Evolutionary conservation across 2,329 filamentous ascomycete species (phyloP), one percentile per base, ranked within the genome.

Genomic region (Neurospora crassa): DNA sequence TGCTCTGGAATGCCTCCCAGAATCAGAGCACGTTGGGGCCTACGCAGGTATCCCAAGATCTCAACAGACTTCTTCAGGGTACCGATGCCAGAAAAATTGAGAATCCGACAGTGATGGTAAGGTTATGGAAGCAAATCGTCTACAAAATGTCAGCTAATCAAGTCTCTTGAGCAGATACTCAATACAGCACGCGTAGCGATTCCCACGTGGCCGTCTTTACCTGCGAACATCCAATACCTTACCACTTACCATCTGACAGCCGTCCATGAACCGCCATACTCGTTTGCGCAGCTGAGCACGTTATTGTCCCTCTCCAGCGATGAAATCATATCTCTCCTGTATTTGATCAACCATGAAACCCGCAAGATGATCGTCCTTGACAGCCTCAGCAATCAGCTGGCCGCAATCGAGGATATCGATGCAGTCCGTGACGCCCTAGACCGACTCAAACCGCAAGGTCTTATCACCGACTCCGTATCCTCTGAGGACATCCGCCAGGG

Each of bases 381-480:
- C 29, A 34, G 37, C 53, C 53, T 63, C 24, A 63, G 2, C 53
- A 10, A 11, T 1, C 53, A 63, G 53, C 29, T 63, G 6, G 53
- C 53, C 24, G 29, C 53, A 34, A 37, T 63, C 24, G 29, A 16
- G 24, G 7, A 34, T 10, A 37, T 37, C 5, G 8, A 63, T 18
- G 14, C 24, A 63, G 5, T 37, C 29, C 24, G 29, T 29, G 16
- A 11, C 14, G 53, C 24, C 34, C 53, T 63, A n/a, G 29, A 37
- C 24, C 53, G 53, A 29, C 24, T 63, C 16, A 63, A 63, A 29
- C 53, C 53, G 24, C 24, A 37, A 37, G 24, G 53, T 3, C 70
- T 73, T 4, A 34, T 74, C 43, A 75, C 69, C 6, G 71, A 71
- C 24, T 37, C 41, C 18, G 70, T 74, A 42, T 45, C 69, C 12